Conservation (phyloP, 2,329 filamentous ascomycete genomes). For the Cyclaneusma minus region DNA sequence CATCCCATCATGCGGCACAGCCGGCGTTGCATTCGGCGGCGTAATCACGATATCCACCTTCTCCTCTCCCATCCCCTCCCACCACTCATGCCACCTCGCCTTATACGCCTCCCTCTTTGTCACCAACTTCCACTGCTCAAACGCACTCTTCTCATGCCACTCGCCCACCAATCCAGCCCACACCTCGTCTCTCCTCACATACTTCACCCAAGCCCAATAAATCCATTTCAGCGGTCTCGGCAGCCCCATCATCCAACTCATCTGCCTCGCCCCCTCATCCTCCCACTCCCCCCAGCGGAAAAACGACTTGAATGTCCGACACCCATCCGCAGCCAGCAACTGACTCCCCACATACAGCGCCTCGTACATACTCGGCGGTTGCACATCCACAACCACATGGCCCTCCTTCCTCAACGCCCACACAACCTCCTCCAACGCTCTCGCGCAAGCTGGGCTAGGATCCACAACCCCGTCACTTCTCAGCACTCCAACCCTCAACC, state of each 20-base stretch:
- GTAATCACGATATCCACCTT: constrained; percentile 66
- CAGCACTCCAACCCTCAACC: constrained; percentile 60
- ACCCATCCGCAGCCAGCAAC: constrained; percentile 74
- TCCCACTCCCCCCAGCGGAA: constrained; percentile 66
- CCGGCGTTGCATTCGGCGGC: constrained; percentile 81
- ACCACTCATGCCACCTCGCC: constrained; percentile 70
- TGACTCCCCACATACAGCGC: constrained; percentile 63
- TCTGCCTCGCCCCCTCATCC: constrained; percentile 61
- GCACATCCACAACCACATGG: constrained; percentile 56
- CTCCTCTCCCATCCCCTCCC: constrained; percentile 64
- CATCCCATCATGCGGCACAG: constrained; percentile 78
- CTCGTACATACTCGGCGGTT: constrained; percentile 56
- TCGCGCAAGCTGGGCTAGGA: constrained; percentile 67
- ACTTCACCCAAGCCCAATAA: constrained; percentile 84
- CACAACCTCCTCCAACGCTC: constrained; percentile 59
- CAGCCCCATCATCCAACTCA: constrained; percentile 59
- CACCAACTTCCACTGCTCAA: constrained; percentile 73
- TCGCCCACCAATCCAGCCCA: constrained; percentile 65
- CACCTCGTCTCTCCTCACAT: constrained; percentile 57
- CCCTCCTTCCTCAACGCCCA: constrained; percentile 53
- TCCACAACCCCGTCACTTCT: constrained; percentile 71
- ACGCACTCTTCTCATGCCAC: constrained; percentile 59
- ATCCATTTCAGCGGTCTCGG: constrained; percentile 63
- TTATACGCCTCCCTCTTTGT: constrained; percentile 64
- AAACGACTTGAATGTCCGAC: constrained; percentile 62